Base-by-base conservation (phyloP, 2,329 filamentous ascomycete genomes). In the Kalmusia sp. region DNA sequence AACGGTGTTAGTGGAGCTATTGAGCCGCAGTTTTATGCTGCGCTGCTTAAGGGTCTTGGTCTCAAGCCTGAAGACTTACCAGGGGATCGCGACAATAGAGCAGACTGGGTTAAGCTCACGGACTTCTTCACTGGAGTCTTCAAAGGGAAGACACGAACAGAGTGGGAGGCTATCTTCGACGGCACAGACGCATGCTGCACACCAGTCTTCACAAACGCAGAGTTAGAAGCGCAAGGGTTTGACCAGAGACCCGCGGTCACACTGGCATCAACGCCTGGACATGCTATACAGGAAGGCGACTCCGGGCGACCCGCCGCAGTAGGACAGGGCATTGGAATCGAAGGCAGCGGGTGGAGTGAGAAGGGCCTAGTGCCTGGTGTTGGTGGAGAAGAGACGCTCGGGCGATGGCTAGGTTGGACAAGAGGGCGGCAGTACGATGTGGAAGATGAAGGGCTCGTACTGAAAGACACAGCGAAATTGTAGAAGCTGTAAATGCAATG, bases 121-220 rank as follows among this genome's bases (percentile, higher is more conserved):
- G 67, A 75, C 1, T 70, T 85, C 2, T 88, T 96, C 61, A 82
- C 81, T 2, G 70, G 69, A 3, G 79, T 78, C 0, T 97, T 98
- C 73, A 85, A 81, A 70, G 74, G 78, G 38, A 91, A 87, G 76
- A 89, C 88, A 4, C 82, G 93, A 28, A 69, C 75, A 0, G 88
- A 96, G 71, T 98, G 93, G 93, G 93, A 96, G 75, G 70, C 55
- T 3, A 79, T 96, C 5, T 98, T 97, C 70, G 91, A 96, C 70
- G 91, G 90, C 9, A 95, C 90, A 0, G 93, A 98, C 76, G 93
- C 93, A 1, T 98, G 93, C 73, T 92, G 89, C 58, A 92, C 91
- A n/a, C 93, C 93, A 0, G 90, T 98, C 1, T 78, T 96, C 35
- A 87, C 87, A 28, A 90, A 92, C 60, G 67, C 63, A 0, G 92